Percentiles rank a stretch among this genome's conserved stretches.
Evolutionary conservation across 495 filamentous ascomycete species (phyloP).

Genomic region (Astrocystis sublimbata): DNA sequence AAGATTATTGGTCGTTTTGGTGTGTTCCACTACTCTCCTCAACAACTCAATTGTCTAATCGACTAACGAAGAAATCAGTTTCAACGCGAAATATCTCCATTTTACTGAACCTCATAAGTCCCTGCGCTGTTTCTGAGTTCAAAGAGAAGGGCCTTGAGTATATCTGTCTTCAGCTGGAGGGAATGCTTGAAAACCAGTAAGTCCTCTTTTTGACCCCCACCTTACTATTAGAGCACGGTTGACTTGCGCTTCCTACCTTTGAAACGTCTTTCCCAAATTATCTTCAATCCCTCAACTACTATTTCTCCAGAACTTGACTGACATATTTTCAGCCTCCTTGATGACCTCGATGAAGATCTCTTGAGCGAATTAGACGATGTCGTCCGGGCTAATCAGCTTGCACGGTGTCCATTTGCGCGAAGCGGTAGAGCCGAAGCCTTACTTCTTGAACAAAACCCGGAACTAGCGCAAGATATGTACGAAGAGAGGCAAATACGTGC

Average conservation of each 20-base stretch:
- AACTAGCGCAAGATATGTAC: conserved; percentile 51
- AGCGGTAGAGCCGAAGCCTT: conserved; percentile 70
- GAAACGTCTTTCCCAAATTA: background rate
- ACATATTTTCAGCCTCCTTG: conserved; percentile 52
- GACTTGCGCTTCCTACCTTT: background rate
- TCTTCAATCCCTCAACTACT: background rate
- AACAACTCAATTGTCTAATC: conserved; percentile 20
- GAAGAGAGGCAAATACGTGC: conserved; percentile 52
- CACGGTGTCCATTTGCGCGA: conserved; percentile 70
- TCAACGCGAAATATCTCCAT: conserved; percentile 83
- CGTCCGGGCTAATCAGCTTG: conserved; percentile 78
- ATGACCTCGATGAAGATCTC: conserved; percentile 83
- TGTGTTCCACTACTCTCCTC: conserved; percentile 26
- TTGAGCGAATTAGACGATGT: conserved; percentile 74
- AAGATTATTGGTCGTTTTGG: conserved; percentile 77
- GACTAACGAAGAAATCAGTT: conserved; percentile 43
- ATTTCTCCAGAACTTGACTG: conserved; percentile 35
- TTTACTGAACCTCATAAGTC: conserved; percentile 78
- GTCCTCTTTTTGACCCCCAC: conserved; percentile 6
- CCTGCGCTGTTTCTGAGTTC: conserved; percentile 79
- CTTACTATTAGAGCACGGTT: background rate
- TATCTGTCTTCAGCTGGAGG: conserved; percentile 85
- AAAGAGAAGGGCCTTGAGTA: conserved; percentile 89
- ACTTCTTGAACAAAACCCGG: conserved; percentile 70
- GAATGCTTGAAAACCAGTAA: conserved; percentile 79